Base-by-base conservation (phyloP, 306 rosid genomes). In the Clitoria ternatea region DNA sequence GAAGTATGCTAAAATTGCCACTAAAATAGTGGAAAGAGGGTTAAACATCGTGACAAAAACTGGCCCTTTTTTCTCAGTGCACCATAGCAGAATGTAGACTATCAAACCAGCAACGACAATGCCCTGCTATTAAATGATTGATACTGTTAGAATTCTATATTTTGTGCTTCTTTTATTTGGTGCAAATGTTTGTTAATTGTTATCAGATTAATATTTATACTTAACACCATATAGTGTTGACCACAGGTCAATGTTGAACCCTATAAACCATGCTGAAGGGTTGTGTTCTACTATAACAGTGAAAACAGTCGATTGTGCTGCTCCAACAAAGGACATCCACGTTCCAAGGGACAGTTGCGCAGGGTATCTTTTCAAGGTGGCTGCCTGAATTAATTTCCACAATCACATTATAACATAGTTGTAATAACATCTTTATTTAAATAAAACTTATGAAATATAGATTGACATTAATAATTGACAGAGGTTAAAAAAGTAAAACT, bases 251-350 rank as follows among this genome's bases (percentile, higher is more conserved):
- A 93, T 66, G 55, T 85, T 83, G 74, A 87, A 26, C 14, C 96
- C 95, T 26, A 90, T 61, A 4, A 20, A 61, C 97, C 98, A 93
- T 69, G 86, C 96, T 55, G 85, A 81, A 69, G 23, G 65, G 63
- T 79, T 49, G 5, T 69, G 88, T 40, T 87, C 82, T 29, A 27
- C 43, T 60, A 79, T 64, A 15, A 62, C 64, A 15, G 94, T 73
- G 79, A 87, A 90, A 18, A 87, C 69, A 22, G 90, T 90, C 9
- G 98, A 83, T 69, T 93, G 98, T 53, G 77, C 92, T 42, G 83
- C 94, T 59, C 97, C 98, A 26, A 90, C 18, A 13, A 88, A 40
- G 71, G 79, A 70, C 86, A 88, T 87, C 98, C 94, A 93, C 1
- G 92, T 73, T 4, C 92, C 85, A 47, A 88, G 72, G 23, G 96